phyloP scores from a whole-genome alignment of 2,329 filamentous ascomycete species.

The Claviceps sp. region DNA sequence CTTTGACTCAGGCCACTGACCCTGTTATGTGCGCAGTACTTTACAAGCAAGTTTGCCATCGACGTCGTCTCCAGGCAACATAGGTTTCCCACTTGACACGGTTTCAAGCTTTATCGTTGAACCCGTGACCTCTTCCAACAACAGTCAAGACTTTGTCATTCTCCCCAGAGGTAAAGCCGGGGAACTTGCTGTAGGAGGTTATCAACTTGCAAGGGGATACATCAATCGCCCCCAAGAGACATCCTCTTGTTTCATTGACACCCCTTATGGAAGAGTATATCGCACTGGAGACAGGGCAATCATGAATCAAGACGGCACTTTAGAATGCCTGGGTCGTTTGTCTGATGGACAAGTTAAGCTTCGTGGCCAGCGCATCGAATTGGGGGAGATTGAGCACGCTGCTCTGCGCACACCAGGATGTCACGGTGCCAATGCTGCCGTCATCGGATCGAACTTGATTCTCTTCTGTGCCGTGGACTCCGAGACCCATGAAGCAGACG shows the following conservation, averaged over 20 bases:
- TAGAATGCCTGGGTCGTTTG: constrained; percentile 78
- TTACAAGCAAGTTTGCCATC: constrained; percentile 50
- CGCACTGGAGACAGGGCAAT: constrained; percentile 74
- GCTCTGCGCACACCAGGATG: constrained; percentile 48
- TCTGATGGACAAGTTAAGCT: constrained; percentile 74
- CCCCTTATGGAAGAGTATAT: constrained; percentile 59
- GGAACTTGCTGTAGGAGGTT: constrained; percentile 70
- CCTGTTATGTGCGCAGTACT: constrained; percentile 35
- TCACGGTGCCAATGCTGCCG: constrained; percentile 51
- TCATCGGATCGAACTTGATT: constrained; percentile 57
- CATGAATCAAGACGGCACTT: constrained; percentile 49
- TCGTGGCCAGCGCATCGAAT: constrained; percentile 68
- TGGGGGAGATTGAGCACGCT: constrained; percentile 66
- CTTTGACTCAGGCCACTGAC: background rate
- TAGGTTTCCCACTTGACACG: constrained; percentile 67
- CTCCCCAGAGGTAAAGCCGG: constrained; percentile 55
- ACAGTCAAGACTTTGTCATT: constrained; percentile 29
- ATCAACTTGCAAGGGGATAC: constrained; percentile 69
- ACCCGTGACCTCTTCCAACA: constrained; percentile 19
- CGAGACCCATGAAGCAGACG: constrained; percentile 18
- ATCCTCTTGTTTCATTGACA: constrained; percentile 53
- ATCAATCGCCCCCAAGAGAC: constrained; percentile 72
- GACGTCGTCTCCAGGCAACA: constrained; percentile 47
- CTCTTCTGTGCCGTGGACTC: constrained; percentile 53
- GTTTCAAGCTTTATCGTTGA: constrained; percentile 64